Conservation (phyloP, 2,329 filamentous ascomycete species). For the Fusarium virguliforme region DNA sequence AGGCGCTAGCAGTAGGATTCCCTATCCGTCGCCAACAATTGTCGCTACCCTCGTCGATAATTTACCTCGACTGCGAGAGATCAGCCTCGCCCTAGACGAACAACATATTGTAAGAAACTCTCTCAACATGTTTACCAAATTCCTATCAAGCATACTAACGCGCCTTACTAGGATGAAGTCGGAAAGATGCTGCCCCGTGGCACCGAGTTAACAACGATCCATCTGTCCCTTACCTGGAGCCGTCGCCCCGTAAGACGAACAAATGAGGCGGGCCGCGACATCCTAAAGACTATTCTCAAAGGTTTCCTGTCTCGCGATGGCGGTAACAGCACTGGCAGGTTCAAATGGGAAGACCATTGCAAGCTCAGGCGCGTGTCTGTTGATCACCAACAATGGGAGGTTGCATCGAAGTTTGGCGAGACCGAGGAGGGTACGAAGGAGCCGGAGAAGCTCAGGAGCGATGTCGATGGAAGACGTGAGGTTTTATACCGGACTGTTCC, state of each 20-base stretch:
- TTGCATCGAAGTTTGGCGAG: neutral
- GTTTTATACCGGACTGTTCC: no score
- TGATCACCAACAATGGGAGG: neutral
- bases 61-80: neutral
- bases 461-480: no score
- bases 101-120: neutral
- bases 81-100: neutral
- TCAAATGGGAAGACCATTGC: constrained; percentile 14
- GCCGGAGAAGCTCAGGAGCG: neutral
- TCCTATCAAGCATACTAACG: neutral
- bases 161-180: neutral
- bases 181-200: neutral
- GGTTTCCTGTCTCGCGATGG: neutral
- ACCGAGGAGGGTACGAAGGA: neutral
- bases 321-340: neutral
- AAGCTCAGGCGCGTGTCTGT: neutral
- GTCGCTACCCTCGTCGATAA: neutral
- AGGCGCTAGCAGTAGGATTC: rapidly evolving
- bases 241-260: neutral
- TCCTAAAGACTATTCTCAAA: rapidly evolving
- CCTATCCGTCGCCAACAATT: rapidly evolving
- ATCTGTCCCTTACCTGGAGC: neutral
- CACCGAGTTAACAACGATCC: neutral
- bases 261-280: no score
- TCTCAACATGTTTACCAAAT: rapidly evolving